These are phyloP conservation scores for Ustilago curta DNA, from an alignment of 1,284 basidiomycete species.

Conservation along the genomic window DNA sequence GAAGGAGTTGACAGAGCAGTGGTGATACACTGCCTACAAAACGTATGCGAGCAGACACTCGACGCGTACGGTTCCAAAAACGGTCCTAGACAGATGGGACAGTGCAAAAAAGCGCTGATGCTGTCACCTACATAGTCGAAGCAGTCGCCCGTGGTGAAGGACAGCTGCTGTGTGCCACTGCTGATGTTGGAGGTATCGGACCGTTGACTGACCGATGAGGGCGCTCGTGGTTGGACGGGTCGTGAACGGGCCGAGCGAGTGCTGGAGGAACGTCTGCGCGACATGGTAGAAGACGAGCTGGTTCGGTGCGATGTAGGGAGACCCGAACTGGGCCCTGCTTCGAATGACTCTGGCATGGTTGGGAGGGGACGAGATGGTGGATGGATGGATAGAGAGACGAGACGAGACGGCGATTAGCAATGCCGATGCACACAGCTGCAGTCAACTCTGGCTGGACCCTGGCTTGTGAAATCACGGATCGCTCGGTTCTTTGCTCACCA, in stretches of 20 bases:
- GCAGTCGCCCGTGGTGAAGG: conserved; percentile 41
- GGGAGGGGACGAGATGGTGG: too few species aligned
- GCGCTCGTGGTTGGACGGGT: conserved; percentile 19
- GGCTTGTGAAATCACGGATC: too few species aligned
- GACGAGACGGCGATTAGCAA: neutral
- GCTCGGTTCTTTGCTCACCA: too few species aligned
- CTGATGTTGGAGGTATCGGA: conserved; percentile 45
- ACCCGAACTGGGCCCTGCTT: conserved; percentile 28
- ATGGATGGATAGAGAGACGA: too few species aligned
- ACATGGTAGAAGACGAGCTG: conserved; percentile 10
- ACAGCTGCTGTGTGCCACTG: conserved; percentile 30
- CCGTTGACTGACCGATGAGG: conserved; percentile 43
- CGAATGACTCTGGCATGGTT: conserved; percentile 27
- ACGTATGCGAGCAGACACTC: conserved; percentile 52
- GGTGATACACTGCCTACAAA: conserved; percentile 54
- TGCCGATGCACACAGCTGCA: too few species aligned
- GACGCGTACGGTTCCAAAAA: conserved; percentile 52
- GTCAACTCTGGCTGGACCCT: too few species aligned
- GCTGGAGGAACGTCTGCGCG: conserved; percentile 32
- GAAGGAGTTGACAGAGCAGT: conserved; percentile 26
- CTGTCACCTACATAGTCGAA: conserved; percentile 44
- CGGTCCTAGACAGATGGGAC: conserved; percentile 52
- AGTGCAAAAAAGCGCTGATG: conserved; percentile 46
- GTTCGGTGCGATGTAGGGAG: conserved; percentile 6
- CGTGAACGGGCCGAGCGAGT: conserved; percentile 21